Conservation (phyloP, 2,329 filamentous ascomycete genomes). For the Aureobasidium vineae region DNA sequence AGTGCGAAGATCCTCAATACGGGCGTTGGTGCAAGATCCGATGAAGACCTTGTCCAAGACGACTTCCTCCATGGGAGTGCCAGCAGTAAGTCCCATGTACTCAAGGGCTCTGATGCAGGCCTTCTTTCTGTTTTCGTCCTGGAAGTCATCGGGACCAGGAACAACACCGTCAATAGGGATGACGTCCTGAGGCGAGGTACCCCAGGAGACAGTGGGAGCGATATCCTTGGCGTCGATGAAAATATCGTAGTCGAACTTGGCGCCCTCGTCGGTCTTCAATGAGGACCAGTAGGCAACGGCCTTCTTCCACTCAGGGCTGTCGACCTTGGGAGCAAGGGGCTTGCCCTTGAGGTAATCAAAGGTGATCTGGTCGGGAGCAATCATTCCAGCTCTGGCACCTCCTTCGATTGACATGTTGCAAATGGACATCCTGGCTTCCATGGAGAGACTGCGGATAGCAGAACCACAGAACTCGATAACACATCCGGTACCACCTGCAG, state of each 20-base stretch:
- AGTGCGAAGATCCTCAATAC: slow-evolving; percentile 90
- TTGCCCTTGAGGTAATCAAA: slow-evolving; percentile 93
- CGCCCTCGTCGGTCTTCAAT: slow-evolving; percentile 80
- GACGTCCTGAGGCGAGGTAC: slow-evolving; percentile 93
- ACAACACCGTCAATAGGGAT: slow-evolving; percentile 91
- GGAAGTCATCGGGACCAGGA: slow-evolving; percentile 83
- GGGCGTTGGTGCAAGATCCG: slow-evolving; percentile 94
- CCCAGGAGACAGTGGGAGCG: slow-evolving; percentile 90
- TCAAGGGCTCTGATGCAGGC: slow-evolving; percentile 79
- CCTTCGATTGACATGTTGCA: slow-evolving; percentile 99
- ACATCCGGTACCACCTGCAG: slow-evolving; percentile 87
- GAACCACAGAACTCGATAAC: slow-evolving; percentile 98
- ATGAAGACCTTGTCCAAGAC: slow-evolving; percentile 95
- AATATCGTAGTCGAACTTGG: slow-evolving; percentile 86
- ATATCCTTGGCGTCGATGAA: slow-evolving; percentile 93
- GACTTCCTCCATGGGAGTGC: slow-evolving; percentile 90
- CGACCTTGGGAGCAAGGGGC: slow-evolving; percentile 80
- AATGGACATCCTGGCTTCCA: slow-evolving; percentile 98
- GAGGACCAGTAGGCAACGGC: slow-evolving; percentile 85
- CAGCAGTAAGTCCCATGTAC: slow-evolving; percentile 91
- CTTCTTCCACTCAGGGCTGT: slow-evolving; percentile 84
- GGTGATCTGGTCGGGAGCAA: slow-evolving; percentile 89
- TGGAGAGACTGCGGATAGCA: slow-evolving; percentile 79
- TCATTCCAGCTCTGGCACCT: slow-evolving; percentile 93
- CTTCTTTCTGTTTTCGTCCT: slow-evolving; percentile 74